A percentile compares a stretch with the other conserved stretches of the same genome.
Conservation (phyloP, 2,329 filamentous ascomycete species). For the Leptographium lundbergii region DNA sequence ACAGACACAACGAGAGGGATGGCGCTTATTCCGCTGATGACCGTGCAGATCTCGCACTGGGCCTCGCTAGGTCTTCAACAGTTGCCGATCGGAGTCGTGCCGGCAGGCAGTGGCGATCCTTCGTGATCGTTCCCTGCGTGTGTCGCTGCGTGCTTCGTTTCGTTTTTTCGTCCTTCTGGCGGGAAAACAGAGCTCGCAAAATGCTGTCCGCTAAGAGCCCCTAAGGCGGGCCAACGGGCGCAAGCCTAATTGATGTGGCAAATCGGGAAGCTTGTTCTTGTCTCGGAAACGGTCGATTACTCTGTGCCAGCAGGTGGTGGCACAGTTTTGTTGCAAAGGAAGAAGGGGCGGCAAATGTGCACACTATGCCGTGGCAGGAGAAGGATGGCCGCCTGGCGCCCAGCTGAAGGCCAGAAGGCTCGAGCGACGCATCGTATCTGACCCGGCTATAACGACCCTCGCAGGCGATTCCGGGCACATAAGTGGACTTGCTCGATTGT, state of each 20-base stretch:
- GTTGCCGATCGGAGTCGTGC: background rate
- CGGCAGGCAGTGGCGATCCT: background rate
- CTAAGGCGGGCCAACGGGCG: background rate
- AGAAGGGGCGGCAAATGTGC: background rate
- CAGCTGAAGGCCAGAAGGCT: background rate
- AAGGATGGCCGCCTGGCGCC: background rate
- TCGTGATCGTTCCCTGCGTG: no score
- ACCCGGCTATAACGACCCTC: background rate
- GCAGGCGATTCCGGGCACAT: background rate
- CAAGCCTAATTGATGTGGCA: background rate
- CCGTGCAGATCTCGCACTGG: background rate
- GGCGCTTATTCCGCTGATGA: background rate
- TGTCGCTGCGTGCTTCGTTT: background rate
- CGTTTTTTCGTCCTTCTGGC: background rate
- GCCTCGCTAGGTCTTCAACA: background rate
- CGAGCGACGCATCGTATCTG: background rate
- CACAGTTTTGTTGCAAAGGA: background rate
- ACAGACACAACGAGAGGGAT: background rate
- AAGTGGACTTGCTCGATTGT: background rate
- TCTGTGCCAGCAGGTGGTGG: background rate
- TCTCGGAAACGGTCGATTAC: background rate
- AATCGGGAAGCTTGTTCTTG: background rate
- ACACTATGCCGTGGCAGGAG: background rate
- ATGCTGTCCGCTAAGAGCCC: background rate
- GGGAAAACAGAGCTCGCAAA: background rate